phyloP scores from a whole-genome alignment of 169 alveolate species.

The Toxoplasma gondii region DNA sequence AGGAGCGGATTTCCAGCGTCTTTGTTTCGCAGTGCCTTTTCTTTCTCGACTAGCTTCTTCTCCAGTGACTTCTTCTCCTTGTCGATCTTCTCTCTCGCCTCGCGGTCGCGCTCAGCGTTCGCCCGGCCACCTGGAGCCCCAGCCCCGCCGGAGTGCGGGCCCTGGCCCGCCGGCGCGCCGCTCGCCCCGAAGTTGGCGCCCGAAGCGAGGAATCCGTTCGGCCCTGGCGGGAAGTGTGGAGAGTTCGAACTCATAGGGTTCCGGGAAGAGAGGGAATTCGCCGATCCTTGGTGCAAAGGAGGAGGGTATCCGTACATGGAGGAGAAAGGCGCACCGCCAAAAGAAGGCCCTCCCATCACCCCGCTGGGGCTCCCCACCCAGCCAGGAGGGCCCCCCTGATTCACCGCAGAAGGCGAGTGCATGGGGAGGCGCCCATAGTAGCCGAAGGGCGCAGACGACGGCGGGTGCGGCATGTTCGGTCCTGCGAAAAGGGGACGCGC shows the following conservation, averaged over 20 bases:
- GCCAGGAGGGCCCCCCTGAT: not conserved
- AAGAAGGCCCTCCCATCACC: not conserved
- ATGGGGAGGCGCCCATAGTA: not conserved
- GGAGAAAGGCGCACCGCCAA: not conserved
- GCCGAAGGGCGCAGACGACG: not conserved
- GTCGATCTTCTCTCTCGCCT: constrained; percentile 44
- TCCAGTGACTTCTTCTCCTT: constrained; percentile 36
- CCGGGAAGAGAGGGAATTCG: not conserved
- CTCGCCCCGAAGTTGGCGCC: not conserved
- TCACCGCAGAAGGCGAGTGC: not conserved
- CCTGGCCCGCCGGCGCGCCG: not conserved
- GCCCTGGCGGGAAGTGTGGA: not conserved
- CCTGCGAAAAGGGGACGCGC: not conserved
- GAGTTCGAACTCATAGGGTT: not conserved
- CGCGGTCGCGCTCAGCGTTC: not conserved
- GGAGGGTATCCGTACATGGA: not conserved
- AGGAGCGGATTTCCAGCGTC: not conserved
- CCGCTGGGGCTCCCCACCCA: not conserved
- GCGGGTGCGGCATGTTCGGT: not conserved
- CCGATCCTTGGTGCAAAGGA: not conserved
- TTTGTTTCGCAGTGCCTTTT: not conserved
- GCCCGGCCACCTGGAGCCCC: not conserved
- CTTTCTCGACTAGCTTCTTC: not conserved
- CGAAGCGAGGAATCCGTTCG: not conserved
- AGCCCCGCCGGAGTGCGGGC: not conserved